These are phyloP conservation scores for Ganoderma sp. DNA, from an alignment of 1,284 basidiomycete species.

Conservation along the genomic window DNA sequence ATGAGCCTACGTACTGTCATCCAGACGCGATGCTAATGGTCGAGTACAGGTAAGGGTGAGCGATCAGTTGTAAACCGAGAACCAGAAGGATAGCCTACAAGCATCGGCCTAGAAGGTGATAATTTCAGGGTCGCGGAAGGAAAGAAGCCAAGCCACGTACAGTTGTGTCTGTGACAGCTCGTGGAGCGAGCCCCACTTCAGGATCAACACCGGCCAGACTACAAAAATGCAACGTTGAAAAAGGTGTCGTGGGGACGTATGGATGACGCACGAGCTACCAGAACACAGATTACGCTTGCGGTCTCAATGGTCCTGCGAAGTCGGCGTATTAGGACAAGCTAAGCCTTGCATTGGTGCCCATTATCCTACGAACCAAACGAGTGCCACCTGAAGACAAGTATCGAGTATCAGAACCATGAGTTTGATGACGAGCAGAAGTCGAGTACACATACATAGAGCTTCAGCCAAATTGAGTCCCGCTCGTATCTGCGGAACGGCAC, in stretches of 20 bases:
- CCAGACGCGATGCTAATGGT: not conserved
- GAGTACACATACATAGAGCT: not conserved
- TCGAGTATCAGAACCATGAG: not conserved
- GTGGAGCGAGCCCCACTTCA: conserved; percentile 7
- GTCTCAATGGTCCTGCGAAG: not conserved
- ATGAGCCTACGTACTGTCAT: not conserved
- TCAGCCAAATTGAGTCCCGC: not conserved
- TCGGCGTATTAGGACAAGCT: not conserved
- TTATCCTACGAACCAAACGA: not conserved
- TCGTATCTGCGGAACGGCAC: not conserved
- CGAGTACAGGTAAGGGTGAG: no score
- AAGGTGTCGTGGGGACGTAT: no score
- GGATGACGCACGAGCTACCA: not conserved
- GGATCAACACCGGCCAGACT: conserved; percentile 10
- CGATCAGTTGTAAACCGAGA: no score
- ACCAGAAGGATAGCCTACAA: not conserved
- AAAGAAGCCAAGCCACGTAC: not conserved
- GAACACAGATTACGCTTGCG: not conserved
- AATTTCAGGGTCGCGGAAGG: not conserved
- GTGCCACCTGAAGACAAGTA: not conserved
- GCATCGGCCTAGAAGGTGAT: no score
- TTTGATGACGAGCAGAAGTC: no score
- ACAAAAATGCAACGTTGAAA: no score
- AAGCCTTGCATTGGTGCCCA: not conserved
- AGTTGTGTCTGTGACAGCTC: not conserved